Conservation (phyloP, 2,329 filamentous ascomycete species). For the Coniochaeta sp. region DNA sequence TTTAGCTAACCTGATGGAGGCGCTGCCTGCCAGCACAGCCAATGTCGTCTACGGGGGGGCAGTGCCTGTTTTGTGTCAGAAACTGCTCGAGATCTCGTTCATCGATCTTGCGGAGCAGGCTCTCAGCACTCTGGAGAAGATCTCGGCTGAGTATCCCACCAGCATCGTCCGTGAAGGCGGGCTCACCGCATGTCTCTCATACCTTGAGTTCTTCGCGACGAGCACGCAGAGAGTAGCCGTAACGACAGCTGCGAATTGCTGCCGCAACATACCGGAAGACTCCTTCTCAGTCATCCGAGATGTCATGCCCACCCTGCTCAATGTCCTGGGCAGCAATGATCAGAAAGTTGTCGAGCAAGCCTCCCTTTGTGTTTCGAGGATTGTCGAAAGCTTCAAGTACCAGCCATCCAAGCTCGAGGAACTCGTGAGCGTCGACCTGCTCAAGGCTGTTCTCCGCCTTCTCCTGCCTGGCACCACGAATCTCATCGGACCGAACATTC, state of each 20-base stretch:
- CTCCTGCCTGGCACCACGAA: slow-evolving; percentile 93
- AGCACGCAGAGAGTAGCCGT: slow-evolving; percentile 95
- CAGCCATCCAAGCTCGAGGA: slow-evolving; percentile 84
- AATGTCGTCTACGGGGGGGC: slow-evolving; percentile 98
- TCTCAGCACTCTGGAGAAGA: slow-evolving; percentile 92
- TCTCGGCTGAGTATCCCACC: slow-evolving; percentile 90
- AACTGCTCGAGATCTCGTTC: slow-evolving; percentile 90
- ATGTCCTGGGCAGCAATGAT: slow-evolving; percentile 85
- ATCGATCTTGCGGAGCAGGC: slow-evolving; percentile 98
- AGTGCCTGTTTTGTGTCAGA: slow-evolving; percentile 89
- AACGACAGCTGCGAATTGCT: slow-evolving; percentile 96
- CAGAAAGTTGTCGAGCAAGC: slow-evolving; percentile 96
- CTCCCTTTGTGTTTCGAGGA: slow-evolving; percentile 88
- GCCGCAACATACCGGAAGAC: slow-evolving; percentile 90
- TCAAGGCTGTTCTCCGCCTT: slow-evolving; percentile 78
- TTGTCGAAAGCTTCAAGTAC: slow-evolving; percentile 95
- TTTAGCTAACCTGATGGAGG: slow-evolving; percentile 96
- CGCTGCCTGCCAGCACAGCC: slow-evolving; percentile 81
- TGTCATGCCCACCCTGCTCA: slow-evolving; percentile 92
- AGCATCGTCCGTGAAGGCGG: slow-evolving; percentile 95
- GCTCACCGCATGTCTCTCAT: slow-evolving; percentile 89
- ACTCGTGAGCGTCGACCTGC: slow-evolving; percentile 79
- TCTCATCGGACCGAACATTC: slow-evolving; percentile 85
- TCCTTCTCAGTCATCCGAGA: slow-evolving; percentile 87
- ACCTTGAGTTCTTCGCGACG: slow-evolving; percentile 95